Base-by-base conservation (phyloP, 495 filamentous ascomycete species). In the Trichoderma erinaceum region DNA sequence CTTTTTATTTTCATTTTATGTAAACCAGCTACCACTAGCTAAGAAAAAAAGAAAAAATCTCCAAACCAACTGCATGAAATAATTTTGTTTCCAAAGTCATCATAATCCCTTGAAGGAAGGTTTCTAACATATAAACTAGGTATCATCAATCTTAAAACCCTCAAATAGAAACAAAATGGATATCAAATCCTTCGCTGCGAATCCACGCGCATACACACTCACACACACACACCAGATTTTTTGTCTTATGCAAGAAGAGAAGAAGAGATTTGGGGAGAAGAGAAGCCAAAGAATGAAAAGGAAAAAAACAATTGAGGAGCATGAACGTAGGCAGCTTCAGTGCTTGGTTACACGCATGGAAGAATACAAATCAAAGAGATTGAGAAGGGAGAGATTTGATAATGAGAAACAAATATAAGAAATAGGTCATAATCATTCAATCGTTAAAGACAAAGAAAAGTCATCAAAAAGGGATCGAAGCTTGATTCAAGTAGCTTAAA, bases 401-500 rank as follows among this genome's bases (percentile, higher is more conserved):
- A 69, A 61, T 48, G 44, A 58, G 63, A 25, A 69, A n/a, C 72
- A 41, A 68, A 23, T 29, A 65, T 52, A 66, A 4, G 56, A 65
- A 46, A 41, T n/a, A 66, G 50, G 50, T 23, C 41, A 65, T 32
- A 58, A 58, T 23, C 21, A 50, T 23, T 61, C 35, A 18, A 63
- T 43, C 50, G 32, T 32, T 43, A 41, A 12, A 56, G 29, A 41
- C 67, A 46, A 63, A 52, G 18, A 21, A 25, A 32, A 61, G 27
- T 61, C 56, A 32, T 32, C 25, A 61, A 18, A 25, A 29, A 32
- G 1, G 4, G 13, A 18, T 23, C 27, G 16, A 32, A 61, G 11
- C 12, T 63, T 66, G 27, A 64, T 65, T 29, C 50, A 11, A 8
- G 65, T 12, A 8, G 10, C 3, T 63, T 83, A 93, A 71, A 96